These are phyloP conservation scores for Tetrapyrgos nigripes DNA, from an alignment of 1,284 basidiomycete species.

Conservation along the genomic window DNA sequence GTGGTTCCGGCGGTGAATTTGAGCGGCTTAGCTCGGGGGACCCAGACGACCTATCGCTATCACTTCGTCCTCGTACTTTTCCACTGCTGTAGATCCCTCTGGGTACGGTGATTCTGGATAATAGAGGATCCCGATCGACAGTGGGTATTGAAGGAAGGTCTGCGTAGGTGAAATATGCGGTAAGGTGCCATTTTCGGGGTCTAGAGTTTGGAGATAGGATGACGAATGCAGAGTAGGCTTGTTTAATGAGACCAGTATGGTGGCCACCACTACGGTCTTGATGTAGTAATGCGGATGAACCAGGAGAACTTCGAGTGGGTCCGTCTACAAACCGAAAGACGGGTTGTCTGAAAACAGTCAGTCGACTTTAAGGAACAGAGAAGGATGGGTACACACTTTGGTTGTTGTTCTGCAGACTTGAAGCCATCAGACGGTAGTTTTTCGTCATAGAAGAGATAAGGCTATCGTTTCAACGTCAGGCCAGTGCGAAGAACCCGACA, in stretches of 20 bases:
- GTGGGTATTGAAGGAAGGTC: conserved; percentile 65
- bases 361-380: neutral
- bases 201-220: conserved; percentile 49
- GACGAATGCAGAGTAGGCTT: conserved; percentile 72
- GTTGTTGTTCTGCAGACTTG: conserved; percentile 41
- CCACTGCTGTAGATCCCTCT: conserved; percentile 65
- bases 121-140: conserved; percentile 57
- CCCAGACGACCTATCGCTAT: conserved; percentile 32
- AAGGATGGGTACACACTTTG: conserved; percentile 41
- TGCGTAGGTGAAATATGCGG: conserved; percentile 68
- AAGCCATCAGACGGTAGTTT: conserved; percentile 52
- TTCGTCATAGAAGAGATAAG: conserved; percentile 73
- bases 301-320: conserved; percentile 50
- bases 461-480: conserved; percentile 38
- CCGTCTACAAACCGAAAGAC: conserved; percentile 67
- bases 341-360: conserved; percentile 37
- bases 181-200: conserved; percentile 67
- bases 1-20: neutral
- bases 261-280: conserved; percentile 60
- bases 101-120: conserved; percentile 59
- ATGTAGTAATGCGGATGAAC: conserved; percentile 63
- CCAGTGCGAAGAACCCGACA: conserved; percentile 1
- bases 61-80: conserved; percentile 56
- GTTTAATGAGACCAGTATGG: conserved; percentile 63
- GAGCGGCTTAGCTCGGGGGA: conserved; percentile 9